phyloP scores from a whole-genome alignment of 768 basidiomycete genomes.

The Trametes meyenii region DNA sequence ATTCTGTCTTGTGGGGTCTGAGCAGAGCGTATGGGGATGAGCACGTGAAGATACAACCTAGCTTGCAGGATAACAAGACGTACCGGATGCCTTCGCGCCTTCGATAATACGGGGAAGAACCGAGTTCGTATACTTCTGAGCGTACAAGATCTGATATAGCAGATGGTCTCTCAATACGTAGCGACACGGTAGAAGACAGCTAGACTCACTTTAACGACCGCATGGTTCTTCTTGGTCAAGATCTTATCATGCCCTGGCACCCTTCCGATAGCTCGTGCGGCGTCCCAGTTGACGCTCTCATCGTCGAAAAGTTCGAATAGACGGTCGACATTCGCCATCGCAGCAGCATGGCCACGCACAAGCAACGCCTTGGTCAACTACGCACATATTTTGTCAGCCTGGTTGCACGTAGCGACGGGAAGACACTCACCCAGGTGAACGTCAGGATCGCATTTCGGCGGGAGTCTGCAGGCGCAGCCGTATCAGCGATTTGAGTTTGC shows the following conservation, averaged over 20 bases:
- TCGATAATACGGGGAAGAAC: slow-evolving; percentile 76
- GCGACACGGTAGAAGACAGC: background rate
- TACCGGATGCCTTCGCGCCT: slow-evolving; percentile 64
- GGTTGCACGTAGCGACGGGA: background rate
- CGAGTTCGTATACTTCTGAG: slow-evolving; percentile 72
- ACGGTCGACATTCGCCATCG: slow-evolving; percentile 57
- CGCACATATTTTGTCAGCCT: background rate
- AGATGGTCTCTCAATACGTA: background rate
- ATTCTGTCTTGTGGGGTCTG: slow-evolving; percentile 57
- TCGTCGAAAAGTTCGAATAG: slow-evolving; percentile 77
- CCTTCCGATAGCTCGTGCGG: slow-evolving; percentile 74
- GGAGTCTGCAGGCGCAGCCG: slow-evolving; percentile 32
- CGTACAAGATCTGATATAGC: slow-evolving; percentile 67
- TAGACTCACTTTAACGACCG: slow-evolving; percentile 67
- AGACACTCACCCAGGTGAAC: slow-evolving; percentile 75
- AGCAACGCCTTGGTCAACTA: slow-evolving; percentile 83
- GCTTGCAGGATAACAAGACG: no score
- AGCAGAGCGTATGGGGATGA: background rate
- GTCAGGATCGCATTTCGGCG: slow-evolving; percentile 56
- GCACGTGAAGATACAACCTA: background rate
- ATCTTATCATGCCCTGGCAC: slow-evolving; percentile 62
- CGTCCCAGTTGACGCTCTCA: slow-evolving; percentile 62
- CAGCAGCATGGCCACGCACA: slow-evolving; percentile 67
- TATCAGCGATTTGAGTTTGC: slow-evolving; percentile 46
- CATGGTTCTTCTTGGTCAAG: slow-evolving; percentile 77